phyloP scores from a whole-genome alignment of 2,329 filamentous ascomycete genomes.

The Xylaria digitata region DNA sequence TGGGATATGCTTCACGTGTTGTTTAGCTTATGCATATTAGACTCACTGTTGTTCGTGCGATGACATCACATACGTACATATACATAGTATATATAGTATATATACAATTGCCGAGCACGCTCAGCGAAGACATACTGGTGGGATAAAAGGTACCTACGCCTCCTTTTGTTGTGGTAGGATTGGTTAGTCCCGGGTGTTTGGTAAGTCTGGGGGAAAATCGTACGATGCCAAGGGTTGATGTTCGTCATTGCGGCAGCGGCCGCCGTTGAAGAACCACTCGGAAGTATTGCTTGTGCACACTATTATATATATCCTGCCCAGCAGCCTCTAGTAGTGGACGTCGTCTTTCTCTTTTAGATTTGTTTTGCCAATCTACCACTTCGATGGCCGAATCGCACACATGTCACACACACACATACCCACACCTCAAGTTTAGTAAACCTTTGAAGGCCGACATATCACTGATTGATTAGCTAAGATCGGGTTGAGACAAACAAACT shows the following conservation, averaged over 20 bases:
- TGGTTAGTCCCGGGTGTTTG: slow-evolving; percentile 28
- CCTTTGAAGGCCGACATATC: neutral
- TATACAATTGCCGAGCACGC: slow-evolving; percentile 10
- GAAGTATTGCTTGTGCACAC: slow-evolving; percentile 7
- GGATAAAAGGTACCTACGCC: slow-evolving; percentile 1
- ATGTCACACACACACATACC: neutral
- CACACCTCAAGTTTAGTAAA: neutral
- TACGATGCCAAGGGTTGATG: slow-evolving; percentile 39
- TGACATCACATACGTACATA: slow-evolving; percentile 20
- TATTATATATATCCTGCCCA: slow-evolving; percentile 16
- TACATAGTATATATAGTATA: neutral
- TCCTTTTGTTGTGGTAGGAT: slow-evolving; percentile 25
- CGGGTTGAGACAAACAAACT: neutral
- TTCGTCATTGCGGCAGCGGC: slow-evolving; percentile 40
- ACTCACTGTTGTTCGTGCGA: slow-evolving; percentile 2
- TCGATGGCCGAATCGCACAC: neutral
- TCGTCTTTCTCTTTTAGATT: slow-evolving; percentile 5
- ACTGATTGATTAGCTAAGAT: slow-evolving; percentile 16
- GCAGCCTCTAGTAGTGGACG: slow-evolving; percentile 1
- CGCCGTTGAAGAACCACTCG: slow-evolving; percentile 29
- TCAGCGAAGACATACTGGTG: slow-evolving; percentile 16
- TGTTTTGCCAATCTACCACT: neutral
- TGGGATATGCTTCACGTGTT: slow-evolving; percentile 1
- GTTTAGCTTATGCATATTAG: neutral
- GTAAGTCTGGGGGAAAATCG: slow-evolving; percentile 41